These are phyloP conservation scores for Ascochyta pisi DNA, from an alignment of 2,329 filamentous ascomycete genomes.

Conservation along the genomic window DNA sequence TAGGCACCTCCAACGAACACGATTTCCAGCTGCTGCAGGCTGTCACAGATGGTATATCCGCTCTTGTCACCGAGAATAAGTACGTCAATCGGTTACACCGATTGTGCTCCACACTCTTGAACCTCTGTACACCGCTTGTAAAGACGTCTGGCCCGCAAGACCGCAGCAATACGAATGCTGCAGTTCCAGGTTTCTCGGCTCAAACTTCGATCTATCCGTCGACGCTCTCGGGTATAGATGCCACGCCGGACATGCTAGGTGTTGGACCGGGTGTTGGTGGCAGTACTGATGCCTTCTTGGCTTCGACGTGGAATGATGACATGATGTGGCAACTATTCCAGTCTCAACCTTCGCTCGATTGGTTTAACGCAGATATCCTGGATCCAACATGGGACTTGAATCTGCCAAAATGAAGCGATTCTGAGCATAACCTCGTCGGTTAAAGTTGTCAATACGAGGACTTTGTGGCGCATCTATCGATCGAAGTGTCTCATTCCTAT, in stretches of 20 bases:
- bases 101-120: slow-evolving; percentile 38
- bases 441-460: too few species aligned
- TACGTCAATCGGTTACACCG: slow-evolving; percentile 38
- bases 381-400: slow-evolving; percentile 35
- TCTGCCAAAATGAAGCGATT: slow-evolving; percentile 16
- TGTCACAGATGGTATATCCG: slow-evolving; percentile 36
- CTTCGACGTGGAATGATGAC: slow-evolving; percentile 40
- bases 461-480: too few species aligned
- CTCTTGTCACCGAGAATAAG: slow-evolving; percentile 39
- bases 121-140: slow-evolving; percentile 41
- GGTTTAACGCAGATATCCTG: slow-evolving; percentile 44
- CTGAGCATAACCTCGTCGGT: background rate
- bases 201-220: background rate
- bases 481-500: too few species aligned
- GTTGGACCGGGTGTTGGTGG: background rate
- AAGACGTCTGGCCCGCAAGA: slow-evolving; percentile 5
- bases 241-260: slow-evolving; percentile 2
- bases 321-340: slow-evolving; percentile 47
- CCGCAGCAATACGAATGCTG: background rate
- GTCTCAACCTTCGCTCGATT: slow-evolving; percentile 43
- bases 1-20: slow-evolving; percentile 40
- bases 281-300: slow-evolving; percentile 13
- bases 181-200: slow-evolving; percentile 2
- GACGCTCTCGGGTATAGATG: slow-evolving; percentile 1
- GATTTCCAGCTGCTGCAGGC: slow-evolving; percentile 43